Conservation (phyloP, 108 stramenopile genomes). For the Nitzschia putrida region DNA sequence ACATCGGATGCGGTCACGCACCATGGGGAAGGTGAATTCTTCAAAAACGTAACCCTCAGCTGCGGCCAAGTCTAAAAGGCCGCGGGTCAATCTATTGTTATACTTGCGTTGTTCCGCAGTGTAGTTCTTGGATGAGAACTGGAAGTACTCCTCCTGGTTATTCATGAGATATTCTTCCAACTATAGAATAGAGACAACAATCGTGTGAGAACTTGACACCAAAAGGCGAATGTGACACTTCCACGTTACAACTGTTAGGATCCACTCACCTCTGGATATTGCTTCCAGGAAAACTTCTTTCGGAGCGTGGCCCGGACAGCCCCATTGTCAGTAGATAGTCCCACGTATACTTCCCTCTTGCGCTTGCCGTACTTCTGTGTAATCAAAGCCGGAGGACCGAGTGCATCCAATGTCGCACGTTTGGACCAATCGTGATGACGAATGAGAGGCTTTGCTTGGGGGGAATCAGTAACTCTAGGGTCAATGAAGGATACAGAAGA, state of each 20-base stretch:
- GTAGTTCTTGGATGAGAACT: constrained; percentile 72
- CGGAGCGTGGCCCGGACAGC: constrained; percentile 27
- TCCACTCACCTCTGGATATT: constrained; percentile 73
- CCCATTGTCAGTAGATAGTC: constrained; percentile 23
- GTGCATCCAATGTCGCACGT: constrained; percentile 9
- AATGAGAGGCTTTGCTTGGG: not conserved
- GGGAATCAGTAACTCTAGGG: not conserved
- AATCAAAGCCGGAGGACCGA: constrained; percentile 10
- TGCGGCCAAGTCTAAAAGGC: constrained; percentile 66
- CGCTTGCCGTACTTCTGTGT: constrained; percentile 34
- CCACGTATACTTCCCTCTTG: constrained; percentile 36
- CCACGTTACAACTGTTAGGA: not conserved
- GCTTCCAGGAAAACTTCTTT: constrained; percentile 79
- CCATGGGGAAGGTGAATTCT: constrained; percentile 60
- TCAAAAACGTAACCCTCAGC: constrained; percentile 77
- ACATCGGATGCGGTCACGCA: constrained; percentile 68
- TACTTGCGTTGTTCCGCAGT: constrained; percentile 80
- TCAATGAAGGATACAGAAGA: constrained; percentile 6
- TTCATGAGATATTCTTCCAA: constrained; percentile 51
- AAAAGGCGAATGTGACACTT: too few relatives aligned
- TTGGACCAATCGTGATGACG: constrained; percentile 22
- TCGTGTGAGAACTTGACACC: too few relatives aligned
- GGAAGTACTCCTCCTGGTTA: constrained; percentile 56
- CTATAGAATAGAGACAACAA: constrained; percentile 22
- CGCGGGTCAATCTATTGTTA: constrained; percentile 82